Base-by-base conservation (phyloP, 306 rosid genomes). In the Sechiopsis laciniata region DNA sequence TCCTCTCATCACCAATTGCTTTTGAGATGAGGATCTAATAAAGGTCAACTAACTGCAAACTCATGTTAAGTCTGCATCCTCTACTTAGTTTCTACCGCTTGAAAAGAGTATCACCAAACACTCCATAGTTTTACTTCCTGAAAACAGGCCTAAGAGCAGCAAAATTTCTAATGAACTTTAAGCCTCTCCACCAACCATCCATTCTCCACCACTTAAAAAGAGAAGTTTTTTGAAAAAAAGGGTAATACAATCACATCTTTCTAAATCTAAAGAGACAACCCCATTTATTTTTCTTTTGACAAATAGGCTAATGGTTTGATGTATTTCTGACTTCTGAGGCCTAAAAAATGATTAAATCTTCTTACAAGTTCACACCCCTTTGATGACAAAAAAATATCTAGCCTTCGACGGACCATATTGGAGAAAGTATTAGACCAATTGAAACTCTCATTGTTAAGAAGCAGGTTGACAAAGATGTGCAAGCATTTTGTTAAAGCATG, bases 401-500 rank as follows among this genome's bases (percentile, higher is more conserved):
- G 17, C 14, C 54, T 40, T 37, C n/a, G 17, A 19, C 19, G 10
- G 54, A 65, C 71, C 32, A 65, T 24, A 65, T 42, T 64, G 53
- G 15, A 64, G 53, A 2, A 6, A 64, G 10, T 17, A 10, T 64
- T 42, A 65, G 52, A 5, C 53, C n/a, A 65, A 42, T n/a, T 6
- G 2, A 20, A 42, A 66, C 72, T 66, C 55, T 66, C n/a, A 2
- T 45, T 6, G 54, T 45, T 42, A 19, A 42, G 10, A 65, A 6
- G 72, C 35, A 66, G 72, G 35, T 51, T 70, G 42, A 8, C 24
- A 70, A 70, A 26, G 46, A 70, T 21, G 60, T 51, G 46, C 74
- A 24, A 26, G 46, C 48, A 51, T 51, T 52, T 26, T 24, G 60
- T 24, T 26, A 50, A 24, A 14, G 60, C 58, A 8, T 1, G 3